Conservation (phyloP, 108 stramenopile genomes). For the Cyclotella atomus region DNA sequence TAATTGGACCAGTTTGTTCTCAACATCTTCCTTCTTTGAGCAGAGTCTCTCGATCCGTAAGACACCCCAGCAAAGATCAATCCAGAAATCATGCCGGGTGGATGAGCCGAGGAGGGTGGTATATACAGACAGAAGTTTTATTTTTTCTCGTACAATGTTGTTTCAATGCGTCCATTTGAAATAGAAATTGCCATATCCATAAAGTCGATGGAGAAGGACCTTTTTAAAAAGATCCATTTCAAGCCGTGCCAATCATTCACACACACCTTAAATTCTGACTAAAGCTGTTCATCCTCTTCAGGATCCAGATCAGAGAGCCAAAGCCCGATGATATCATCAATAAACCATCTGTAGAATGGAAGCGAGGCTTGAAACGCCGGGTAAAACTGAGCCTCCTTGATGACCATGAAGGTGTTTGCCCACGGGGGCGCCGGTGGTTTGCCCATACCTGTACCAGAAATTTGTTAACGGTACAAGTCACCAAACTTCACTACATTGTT, state of each 20-base stretch:
- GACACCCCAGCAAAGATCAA: conserved; percentile 17
- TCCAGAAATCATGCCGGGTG: background rate
- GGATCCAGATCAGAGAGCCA: conserved; percentile 17
- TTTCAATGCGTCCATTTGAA: background rate
- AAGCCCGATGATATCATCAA: conserved; percentile 38
- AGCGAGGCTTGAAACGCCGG: background rate
- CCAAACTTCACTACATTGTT: conserved; percentile 33
- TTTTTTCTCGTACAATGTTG: conserved; percentile 26
- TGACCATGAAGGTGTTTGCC: conserved; percentile 25
- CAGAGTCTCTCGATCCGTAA: conserved; percentile 25
- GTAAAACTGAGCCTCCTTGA: conserved; percentile 13
- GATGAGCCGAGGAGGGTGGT: conserved; percentile 7
- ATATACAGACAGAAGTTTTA: conserved; percentile 17
- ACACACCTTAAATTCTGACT: conserved; percentile 12
- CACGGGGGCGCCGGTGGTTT: conserved; percentile 19
- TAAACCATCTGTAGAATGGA: conserved; percentile 23
- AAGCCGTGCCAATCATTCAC: conserved; percentile 24
- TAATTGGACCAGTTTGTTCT: conserved; percentile 8
- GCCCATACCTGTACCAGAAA: conserved; percentile 37
- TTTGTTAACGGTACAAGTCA: conserved; percentile 25
- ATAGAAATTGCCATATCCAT: conserved; percentile 36
- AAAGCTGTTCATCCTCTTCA: background rate
- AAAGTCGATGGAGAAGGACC: conserved; percentile 9
- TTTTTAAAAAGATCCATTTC: conserved; percentile 9
- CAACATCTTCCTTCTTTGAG: background rate